phyloP scores from a whole-genome alignment of 257 asterid genomes.

The Plantago major region DNA sequence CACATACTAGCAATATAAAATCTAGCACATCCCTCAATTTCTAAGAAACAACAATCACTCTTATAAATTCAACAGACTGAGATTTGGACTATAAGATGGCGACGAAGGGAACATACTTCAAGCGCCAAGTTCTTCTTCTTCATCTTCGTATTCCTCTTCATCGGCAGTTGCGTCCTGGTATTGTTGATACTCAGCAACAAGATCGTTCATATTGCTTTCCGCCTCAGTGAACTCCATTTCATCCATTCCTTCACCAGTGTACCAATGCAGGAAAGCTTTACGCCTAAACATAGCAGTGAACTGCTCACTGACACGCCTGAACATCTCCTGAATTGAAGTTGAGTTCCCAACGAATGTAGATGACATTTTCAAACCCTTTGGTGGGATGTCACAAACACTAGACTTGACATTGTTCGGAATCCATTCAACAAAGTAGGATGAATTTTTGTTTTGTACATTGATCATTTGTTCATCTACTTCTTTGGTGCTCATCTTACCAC shows the following conservation, averaged over 20 bases:
- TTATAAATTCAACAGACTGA: slow-evolving; percentile 15
- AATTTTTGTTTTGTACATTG: slow-evolving; percentile 35
- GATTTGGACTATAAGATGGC: slow-evolving; percentile 20
- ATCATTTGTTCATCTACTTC: slow-evolving; percentile 40
- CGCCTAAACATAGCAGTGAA: slow-evolving; percentile 44
- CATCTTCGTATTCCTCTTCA: slow-evolving; percentile 35
- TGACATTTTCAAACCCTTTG: slow-evolving; percentile 40
- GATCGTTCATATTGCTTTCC: slow-evolving; percentile 43
- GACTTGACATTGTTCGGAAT: slow-evolving; percentile 45
- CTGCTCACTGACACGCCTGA: slow-evolving; percentile 48
- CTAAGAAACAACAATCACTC: slow-evolving; percentile 13
- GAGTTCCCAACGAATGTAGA: slow-evolving; percentile 45
- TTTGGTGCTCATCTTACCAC: slow-evolving; percentile 43
- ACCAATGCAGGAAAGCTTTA: slow-evolving; percentile 47
- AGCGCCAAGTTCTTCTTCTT: slow-evolving; percentile 26
- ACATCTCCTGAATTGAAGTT: slow-evolving; percentile 49
- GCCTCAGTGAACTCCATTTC: slow-evolving; percentile 40
- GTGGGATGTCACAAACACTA: slow-evolving; percentile 44
- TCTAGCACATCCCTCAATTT: slow-evolving; percentile 10
- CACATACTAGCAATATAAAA: slow-evolving; percentile 17
- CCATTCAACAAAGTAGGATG: slow-evolving; percentile 37
- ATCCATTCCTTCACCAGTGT: slow-evolving; percentile 40
- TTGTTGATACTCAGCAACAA: slow-evolving; percentile 48
- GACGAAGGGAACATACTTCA: slow-evolving; percentile 19
- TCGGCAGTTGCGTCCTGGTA: slow-evolving; percentile 48